phyloP scores from a whole-genome alignment of 129 eudicot species.

The Helianthus tuberosus region DNA sequence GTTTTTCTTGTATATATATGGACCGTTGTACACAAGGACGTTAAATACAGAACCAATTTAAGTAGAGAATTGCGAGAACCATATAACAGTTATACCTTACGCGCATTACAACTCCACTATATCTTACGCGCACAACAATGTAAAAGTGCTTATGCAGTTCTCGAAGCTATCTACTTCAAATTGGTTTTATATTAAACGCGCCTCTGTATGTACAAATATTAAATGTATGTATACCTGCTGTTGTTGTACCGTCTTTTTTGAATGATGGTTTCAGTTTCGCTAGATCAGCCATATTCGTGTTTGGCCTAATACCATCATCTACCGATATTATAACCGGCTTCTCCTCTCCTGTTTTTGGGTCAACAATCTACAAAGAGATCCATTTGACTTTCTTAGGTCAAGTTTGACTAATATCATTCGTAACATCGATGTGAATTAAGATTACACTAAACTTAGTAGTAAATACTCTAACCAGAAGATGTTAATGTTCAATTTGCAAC shows the following conservation, averaged over 20 bases:
- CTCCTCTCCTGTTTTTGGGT: slow-evolving; percentile 68
- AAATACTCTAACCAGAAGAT: background rate
- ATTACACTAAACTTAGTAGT: background rate
- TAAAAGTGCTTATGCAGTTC: background rate
- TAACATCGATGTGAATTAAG: slow-evolving; percentile 11
- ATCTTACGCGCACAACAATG: background rate
- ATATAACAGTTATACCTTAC: background rate
- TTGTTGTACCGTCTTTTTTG: slow-evolving; percentile 82
- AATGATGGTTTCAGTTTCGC: slow-evolving; percentile 88
- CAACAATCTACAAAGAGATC: slow-evolving; percentile 47
- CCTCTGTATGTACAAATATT: background rate
- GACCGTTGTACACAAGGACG: background rate
- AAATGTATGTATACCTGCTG: slow-evolving; percentile 66
- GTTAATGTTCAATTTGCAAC: background rate
- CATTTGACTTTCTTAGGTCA: slow-evolving; percentile 20
- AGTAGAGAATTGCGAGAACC: background rate
- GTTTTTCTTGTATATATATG: background rate
- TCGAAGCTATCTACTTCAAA: background rate
- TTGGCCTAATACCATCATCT: slow-evolving; percentile 83
- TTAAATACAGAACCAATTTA: background rate
- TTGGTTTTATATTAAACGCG: background rate
- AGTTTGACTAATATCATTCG: slow-evolving; percentile 9
- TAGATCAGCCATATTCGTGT: slow-evolving; percentile 62
- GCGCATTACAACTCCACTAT: too few species aligned
- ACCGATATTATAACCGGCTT: slow-evolving; percentile 49